Percentiles rank a stretch among this genome's conserved stretches.
These are phyloP conservation scores for Quercus tomentella DNA, from an alignment of 331 rosid genomes.

Conservation along the genomic window DNA sequence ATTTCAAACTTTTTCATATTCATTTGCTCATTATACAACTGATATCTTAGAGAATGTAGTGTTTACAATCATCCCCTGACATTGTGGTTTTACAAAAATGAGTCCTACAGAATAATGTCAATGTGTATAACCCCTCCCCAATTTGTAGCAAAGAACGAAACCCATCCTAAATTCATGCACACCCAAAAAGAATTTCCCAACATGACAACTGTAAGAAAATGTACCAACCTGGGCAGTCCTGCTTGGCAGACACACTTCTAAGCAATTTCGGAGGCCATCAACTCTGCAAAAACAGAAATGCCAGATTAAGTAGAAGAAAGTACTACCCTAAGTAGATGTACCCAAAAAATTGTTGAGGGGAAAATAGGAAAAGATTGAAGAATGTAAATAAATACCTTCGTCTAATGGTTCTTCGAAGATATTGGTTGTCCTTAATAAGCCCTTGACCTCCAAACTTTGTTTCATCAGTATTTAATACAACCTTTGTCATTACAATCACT, in stretches of 20 bases:
- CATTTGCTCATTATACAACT: neutral
- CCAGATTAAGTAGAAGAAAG: neutral
- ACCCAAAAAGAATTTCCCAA: neutral
- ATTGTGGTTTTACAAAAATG: neutral
- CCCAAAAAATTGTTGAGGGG: neutral
- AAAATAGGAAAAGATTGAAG: neutral
- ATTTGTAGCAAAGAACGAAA: neutral
- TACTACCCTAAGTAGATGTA: neutral
- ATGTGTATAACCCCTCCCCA: neutral
- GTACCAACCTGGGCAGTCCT: conserved; percentile 85
- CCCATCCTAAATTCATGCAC: neutral
- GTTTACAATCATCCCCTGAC: neutral
- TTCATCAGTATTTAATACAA: conserved; percentile 76
- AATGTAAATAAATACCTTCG: conserved; percentile 43
- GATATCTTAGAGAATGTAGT: neutral
- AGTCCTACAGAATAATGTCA: neutral
- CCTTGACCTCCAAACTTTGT: conserved; percentile 81
- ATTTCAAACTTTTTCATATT: neutral
- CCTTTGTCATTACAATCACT: conserved; percentile 42
- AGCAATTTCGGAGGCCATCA: conserved; percentile 74
- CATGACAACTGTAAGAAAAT: conserved; percentile 9
- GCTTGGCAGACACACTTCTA: conserved; percentile 69
- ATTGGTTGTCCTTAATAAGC: conserved; percentile 52
- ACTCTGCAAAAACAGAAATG: conserved; percentile 43
- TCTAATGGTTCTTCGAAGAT: conserved; percentile 60